phyloP scores from a whole-genome alignment of 2,329 filamentous ascomycete genomes.

The Chaetomium strumarium region DNA sequence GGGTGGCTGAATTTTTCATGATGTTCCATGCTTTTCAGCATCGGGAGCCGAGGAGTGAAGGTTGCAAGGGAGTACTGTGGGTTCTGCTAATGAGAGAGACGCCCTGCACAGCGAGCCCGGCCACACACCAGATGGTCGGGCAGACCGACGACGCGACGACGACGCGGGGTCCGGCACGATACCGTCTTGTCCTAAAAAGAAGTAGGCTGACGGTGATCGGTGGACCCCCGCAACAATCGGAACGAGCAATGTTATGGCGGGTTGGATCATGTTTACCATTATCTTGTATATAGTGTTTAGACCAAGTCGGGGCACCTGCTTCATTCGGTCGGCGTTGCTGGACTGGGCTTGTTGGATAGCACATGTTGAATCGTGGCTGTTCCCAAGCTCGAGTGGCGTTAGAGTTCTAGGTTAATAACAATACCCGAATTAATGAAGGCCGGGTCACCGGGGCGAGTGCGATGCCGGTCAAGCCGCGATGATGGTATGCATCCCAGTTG shows the following conservation, averaged over 20 bases:
- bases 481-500: not conserved
- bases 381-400: constrained; percentile 8
- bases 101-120: constrained; percentile 8
- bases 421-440: constrained; percentile 8
- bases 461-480: not conserved
- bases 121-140: not conserved
- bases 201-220: not conserved
- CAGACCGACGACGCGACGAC: not conserved
- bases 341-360: constrained; percentile 3
- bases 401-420: constrained; percentile 15
- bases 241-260: constrained; percentile 2
- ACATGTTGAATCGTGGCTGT: constrained; percentile 14
- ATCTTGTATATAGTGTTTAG: constrained; percentile 10
- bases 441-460: not conserved
- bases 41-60: constrained; percentile 8
- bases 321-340: constrained; percentile 13
- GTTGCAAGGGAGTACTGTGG: not conserved
- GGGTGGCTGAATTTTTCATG: constrained; percentile 13
- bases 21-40: constrained; percentile 9
- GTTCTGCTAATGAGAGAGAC: constrained; percentile 19
- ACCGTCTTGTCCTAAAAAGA: not conserved
- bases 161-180: not conserved
- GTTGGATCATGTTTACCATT: constrained; percentile 12
- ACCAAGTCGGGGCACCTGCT: constrained; percentile 15
- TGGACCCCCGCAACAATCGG: not conserved